Evolutionary conservation across 1,139 yeast genomes (phyloP), one percentile per base, ranked within the genome.

Genomic region (Scheffersomyces titani): DNA sequence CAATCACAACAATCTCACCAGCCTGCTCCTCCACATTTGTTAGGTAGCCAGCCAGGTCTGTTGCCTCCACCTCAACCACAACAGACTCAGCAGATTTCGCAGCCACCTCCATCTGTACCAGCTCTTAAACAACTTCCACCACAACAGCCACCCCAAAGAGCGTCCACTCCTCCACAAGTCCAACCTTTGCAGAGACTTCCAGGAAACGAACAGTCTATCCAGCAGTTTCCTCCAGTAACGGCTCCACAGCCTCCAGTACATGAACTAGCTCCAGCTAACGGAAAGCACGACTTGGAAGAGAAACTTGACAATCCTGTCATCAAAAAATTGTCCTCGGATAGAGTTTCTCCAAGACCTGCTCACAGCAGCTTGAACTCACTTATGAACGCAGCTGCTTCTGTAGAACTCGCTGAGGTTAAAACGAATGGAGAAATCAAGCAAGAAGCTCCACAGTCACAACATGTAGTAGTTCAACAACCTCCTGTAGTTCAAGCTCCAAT

Each of bases 221-320:
- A 50, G 54, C 21, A 58, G 53, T 36, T 58, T 52, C 19, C 58
- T 19, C 49, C 60, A 58, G 49, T 49, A 36, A 20, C 49, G 19
- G 53, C 55, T 49, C 62, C 54, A 24, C 62, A 52, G 49, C 55
- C 55, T 46, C 49, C 55, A 18, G 52, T 48, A 18, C 47, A 56
- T n/a, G 20, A 50, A 7, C 47, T 52, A 48, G 56, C 53, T n/a
- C 49, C 52, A 16, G 24, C 50, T 7, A 58, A 53, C n/a, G 57
- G 64, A 19, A 78, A 78, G 57, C 77, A 74, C 51, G 81, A 77
- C 52, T 71, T 78, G 57, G 82, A 78, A 7, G 80, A 76, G 22
- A 77, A 75, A 61, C 57, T 61, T 30, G 78, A 74, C 49, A 59
- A 65, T 18, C 63, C 67, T 54, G 58, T 58, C 49, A 59, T 63